Percentiles rank a stretch among this genome's conserved stretches.
These are phyloP conservation scores for Cadophora sp. DNA, from an alignment of 2,329 filamentous ascomycete species.

Conservation along the genomic window DNA sequence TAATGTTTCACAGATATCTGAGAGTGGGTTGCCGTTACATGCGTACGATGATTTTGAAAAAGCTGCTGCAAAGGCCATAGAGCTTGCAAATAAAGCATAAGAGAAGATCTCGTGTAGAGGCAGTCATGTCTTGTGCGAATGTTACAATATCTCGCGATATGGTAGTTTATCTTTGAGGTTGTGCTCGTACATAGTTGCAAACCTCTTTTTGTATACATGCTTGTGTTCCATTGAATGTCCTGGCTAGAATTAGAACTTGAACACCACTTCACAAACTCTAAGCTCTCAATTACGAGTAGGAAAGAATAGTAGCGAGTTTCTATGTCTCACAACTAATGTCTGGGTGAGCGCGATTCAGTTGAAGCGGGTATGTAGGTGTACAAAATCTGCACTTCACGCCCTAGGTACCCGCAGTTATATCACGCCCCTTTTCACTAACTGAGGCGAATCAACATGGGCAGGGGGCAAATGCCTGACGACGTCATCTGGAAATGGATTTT, in stretches of 20 bases:
- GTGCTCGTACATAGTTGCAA: neutral
- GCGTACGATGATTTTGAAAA: conserved; percentile 79
- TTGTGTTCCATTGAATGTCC: neutral
- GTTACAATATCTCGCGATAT: neutral
- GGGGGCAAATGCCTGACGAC: conserved; percentile 12
- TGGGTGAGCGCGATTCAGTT: neutral
- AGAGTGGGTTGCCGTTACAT: conserved; percentile 71
- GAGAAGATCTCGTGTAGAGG: neutral
- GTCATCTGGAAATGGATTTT: conserved; percentile 3
- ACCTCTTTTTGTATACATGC: neutral
- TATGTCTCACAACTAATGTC: neutral
- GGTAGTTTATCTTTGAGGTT: neutral
- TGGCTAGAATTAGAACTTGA: neutral
- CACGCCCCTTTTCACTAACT: neutral
- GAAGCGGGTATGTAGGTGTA: no score
- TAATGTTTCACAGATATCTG: conserved; percentile 56
- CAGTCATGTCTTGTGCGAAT: neutral
- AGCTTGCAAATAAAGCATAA: conserved; percentile 53
- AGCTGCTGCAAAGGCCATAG: conserved; percentile 71
- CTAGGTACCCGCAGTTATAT: no score
- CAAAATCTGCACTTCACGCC: no score
- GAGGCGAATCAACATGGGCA: neutral
- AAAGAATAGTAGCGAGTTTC: no score
- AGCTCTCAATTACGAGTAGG: no score
- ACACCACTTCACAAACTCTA: no score